These are phyloP conservation scores for Tremella fuciformis DNA, from an alignment of 768 basidiomycete genomes.

Conservation along the genomic window DNA sequence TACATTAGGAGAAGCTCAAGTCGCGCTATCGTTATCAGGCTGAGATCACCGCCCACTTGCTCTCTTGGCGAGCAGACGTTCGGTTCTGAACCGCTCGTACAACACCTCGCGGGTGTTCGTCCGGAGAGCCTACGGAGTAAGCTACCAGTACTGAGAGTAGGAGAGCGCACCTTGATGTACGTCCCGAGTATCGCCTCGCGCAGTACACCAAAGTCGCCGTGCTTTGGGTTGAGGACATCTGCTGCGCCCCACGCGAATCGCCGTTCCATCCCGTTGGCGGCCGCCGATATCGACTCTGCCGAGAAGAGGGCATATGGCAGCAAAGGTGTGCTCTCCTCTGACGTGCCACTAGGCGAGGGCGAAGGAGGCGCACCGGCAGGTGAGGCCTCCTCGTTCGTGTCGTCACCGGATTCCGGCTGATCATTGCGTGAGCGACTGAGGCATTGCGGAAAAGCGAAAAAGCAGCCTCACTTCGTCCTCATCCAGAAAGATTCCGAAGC, in stretches of 20 bases:
- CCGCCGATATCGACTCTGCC: constrained; percentile 3
- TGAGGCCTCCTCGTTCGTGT: constrained; percentile 5
- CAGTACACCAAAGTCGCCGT: constrained; percentile 83
- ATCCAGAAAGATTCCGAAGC: constrained; percentile 35
- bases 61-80: constrained; percentile 23
- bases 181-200: constrained; percentile 79
- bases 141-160: neutral
- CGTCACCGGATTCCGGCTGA: neutral
- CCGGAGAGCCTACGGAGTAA: constrained; percentile 64
- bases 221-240: constrained; percentile 77
- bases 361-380: constrained; percentile 1
- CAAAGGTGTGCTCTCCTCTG: neutral
- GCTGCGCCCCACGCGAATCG: constrained; percentile 85
- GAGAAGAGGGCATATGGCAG: constrained; percentile 24
- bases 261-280: constrained; percentile 59
- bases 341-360: constrained; percentile 4
- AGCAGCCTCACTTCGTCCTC: constrained; percentile 15
- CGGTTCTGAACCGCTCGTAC: constrained; percentile 47
- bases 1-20: no score
- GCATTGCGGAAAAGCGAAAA: no score
- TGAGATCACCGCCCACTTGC: no score
- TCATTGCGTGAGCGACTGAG: neutral
- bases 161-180: constrained; percentile 68
- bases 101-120: constrained; percentile 79
- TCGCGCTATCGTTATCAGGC: no score